Evolutionary conservation across 129 eudicot genomes (phyloP).

Genomic region (Lactuca sativa): DNA sequence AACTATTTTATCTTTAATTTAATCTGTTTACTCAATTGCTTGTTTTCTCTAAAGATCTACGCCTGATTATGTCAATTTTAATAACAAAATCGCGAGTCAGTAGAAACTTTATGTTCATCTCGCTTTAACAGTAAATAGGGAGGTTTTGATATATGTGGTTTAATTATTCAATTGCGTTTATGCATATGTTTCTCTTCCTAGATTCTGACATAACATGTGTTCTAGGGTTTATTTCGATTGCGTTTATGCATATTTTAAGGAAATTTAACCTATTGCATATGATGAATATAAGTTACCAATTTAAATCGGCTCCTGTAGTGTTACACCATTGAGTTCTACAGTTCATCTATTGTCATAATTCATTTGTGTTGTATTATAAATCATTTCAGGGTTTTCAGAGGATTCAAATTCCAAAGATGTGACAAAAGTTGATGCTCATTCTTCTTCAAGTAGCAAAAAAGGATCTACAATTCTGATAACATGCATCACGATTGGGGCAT

Average conservation of each 20-base stretch:
- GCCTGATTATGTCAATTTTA: neutral
- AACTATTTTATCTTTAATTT: neutral
- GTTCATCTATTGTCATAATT: too few relatives aligned
- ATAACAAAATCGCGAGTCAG: neutral
- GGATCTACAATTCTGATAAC: conserved; percentile 53
- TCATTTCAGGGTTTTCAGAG: conserved; percentile 55
- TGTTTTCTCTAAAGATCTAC: neutral
- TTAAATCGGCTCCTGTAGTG: too few relatives aligned
- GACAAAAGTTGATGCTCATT: conserved; percentile 31
- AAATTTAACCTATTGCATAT: neutral
- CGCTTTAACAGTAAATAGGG: neutral
- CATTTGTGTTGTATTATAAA: neutral
- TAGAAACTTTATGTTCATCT: neutral
- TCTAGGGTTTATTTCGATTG: conserved; percentile 5
- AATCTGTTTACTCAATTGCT: neutral
- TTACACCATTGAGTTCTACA: too few relatives aligned
- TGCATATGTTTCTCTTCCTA: neutral
- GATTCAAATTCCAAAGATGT: conserved; percentile 53
- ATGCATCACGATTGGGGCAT: conserved; percentile 48
- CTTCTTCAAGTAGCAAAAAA: conserved; percentile 49
- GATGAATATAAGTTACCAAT: neutral
- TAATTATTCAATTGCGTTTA: conserved; percentile 8
- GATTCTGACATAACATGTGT: neutral
- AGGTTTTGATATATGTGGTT: neutral
- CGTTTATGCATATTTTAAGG: too few relatives aligned